Conservation (phyloP, 2,329 filamentous ascomycete genomes). For the Colletotrichum brevisporum region DNA sequence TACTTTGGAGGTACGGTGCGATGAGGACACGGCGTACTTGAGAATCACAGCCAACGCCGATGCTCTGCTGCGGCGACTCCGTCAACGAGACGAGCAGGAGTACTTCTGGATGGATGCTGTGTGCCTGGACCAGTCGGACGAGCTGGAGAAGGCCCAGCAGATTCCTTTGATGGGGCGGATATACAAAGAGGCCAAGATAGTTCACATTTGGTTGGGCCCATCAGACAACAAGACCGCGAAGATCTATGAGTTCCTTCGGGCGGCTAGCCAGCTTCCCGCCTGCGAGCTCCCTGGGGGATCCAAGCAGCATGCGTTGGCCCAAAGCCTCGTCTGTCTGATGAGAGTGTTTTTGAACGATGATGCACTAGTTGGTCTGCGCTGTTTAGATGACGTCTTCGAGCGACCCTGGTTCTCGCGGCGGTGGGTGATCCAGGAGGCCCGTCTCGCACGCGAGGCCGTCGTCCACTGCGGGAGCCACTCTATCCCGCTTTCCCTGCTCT, state of each 20-base stretch:
- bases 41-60: neutral
- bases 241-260: neutral
- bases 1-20: neutral
- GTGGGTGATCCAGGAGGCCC: neutral
- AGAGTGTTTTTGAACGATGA: no score
- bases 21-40: neutral
- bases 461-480: neutral
- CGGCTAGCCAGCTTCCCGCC: neutral
- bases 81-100: neutral
- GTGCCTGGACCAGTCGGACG: neutral
- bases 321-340: neutral
- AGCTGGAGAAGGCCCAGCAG: neutral
- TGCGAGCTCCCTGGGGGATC: neutral
- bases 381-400: neutral
- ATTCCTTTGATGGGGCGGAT: neutral
- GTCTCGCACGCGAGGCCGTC: neutral
- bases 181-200: neutral
- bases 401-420: neutral
- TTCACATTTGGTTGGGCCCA: neutral
- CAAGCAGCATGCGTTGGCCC: neutral
- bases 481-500: neutral
- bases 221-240: neutral
- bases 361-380: no score
- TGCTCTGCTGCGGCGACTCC: neutral
- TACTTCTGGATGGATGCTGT: neutral